Evolutionary conservation across 139 green algal species (phyloP).

Genomic region (Haematococcus sp.): DNA sequence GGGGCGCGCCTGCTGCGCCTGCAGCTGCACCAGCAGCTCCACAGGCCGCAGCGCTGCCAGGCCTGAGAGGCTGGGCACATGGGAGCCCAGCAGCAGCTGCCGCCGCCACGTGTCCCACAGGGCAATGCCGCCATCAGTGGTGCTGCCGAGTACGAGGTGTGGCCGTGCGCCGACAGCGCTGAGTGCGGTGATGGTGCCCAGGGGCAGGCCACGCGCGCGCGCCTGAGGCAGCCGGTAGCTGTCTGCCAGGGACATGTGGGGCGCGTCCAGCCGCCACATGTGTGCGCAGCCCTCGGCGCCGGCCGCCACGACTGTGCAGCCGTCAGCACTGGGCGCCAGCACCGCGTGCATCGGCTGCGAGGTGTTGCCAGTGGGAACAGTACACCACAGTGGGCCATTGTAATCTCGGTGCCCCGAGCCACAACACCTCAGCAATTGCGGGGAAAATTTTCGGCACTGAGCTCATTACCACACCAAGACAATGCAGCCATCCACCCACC

Average conservation of each 20-base stretch:
- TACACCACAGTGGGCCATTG: no score
- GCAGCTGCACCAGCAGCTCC: neutral
- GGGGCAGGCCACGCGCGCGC: neutral
- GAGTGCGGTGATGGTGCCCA: neutral
- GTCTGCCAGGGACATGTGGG: neutral
- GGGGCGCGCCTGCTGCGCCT: neutral
- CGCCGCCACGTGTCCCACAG: constrained; percentile 8
- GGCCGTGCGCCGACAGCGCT: neutral
- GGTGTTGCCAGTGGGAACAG: neutral
- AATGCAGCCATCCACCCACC: no score
- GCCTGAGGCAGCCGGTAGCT: constrained; percentile 8
- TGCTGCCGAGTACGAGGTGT: neutral
- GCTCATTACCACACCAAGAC: no score
- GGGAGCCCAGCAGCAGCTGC: neutral
- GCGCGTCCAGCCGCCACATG: constrained; percentile 10
- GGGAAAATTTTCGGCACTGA: no score
- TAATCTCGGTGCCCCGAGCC: no score
- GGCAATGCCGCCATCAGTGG: neutral
- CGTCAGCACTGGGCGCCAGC: constrained; percentile 1
- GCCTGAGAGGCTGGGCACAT: neutral
- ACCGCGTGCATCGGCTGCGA: neutral
- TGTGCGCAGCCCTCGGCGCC: neutral
- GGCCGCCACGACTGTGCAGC: constrained; percentile 2
- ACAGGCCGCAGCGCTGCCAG: neutral
- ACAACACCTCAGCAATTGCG: no score